phyloP scores from a whole-genome alignment of 129 eudicot genomes.

The Pseudognaphalium luteoalbum region DNA sequence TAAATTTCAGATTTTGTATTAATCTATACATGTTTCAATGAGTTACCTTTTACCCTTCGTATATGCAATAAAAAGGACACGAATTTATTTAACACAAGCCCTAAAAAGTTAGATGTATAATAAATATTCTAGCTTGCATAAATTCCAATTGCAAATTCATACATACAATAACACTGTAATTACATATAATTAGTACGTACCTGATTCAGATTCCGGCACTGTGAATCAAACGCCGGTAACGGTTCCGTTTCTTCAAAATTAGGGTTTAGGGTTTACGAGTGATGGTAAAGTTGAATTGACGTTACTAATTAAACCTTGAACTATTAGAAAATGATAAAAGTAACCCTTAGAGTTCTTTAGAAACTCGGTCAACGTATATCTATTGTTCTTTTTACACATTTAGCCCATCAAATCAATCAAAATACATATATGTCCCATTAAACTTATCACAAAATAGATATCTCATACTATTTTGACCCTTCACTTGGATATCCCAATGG shows the following conservation, averaged over 20 bases:
- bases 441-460: slow-evolving; percentile 29
- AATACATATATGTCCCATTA: not conserved
- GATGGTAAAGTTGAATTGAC: not conserved
- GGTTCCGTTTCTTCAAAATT: not conserved
- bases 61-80: not conserved
- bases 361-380: too few species aligned
- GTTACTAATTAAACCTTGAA: slow-evolving; percentile 11
- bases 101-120: not conserved
- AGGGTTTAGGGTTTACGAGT: slow-evolving; percentile 34
- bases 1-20: not conserved
- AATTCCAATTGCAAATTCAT: not conserved
- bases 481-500: slow-evolving; percentile 44
- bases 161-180: not conserved
- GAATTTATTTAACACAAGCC: not conserved
- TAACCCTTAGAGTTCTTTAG: not conserved
- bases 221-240: slow-evolving; percentile 15
- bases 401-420: not conserved
- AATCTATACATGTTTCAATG: not conserved
- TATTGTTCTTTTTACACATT: not conserved
- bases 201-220: slow-evolving; percentile 24
- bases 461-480: slow-evolving; percentile 37
- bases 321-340: not conserved
- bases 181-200: not conserved
- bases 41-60: too few species aligned
- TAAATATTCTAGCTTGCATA: not conserved